Percentiles rank a stretch among this genome's conserved stretches.
Evolutionary conservation across 1,139 yeast species (phyloP).

Genomic region (Geotrichum siamense): DNA sequence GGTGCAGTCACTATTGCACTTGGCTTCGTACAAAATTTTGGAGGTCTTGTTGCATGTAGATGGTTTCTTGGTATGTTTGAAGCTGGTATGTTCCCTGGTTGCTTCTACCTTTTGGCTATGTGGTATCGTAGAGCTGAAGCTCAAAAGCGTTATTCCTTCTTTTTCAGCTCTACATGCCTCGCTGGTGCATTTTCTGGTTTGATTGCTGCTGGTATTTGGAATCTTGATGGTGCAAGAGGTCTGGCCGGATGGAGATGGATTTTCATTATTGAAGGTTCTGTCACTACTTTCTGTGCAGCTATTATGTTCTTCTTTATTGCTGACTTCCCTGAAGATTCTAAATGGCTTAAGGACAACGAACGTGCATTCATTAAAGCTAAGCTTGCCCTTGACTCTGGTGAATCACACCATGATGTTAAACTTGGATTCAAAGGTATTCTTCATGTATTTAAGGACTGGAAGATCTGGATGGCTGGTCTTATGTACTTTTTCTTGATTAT

Average conservation of each 20-base stretch:
- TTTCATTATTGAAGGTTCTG: slow-evolving; percentile 63
- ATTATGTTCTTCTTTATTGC: slow-evolving; percentile 60
- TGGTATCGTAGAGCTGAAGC: slow-evolving; percentile 53
- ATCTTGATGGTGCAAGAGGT: slow-evolving; percentile 45
- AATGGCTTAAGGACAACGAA: slow-evolving; percentile 39
- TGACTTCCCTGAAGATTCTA: slow-evolving; percentile 67
- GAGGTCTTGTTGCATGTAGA: slow-evolving; percentile 54
- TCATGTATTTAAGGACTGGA: slow-evolving; percentile 35
- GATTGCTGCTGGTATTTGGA: slow-evolving; percentile 55
- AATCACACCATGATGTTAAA: slow-evolving; percentile 35
- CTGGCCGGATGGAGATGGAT: slow-evolving; percentile 64
- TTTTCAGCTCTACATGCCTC: slow-evolving; percentile 61
- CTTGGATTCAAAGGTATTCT: slow-evolving; percentile 31
- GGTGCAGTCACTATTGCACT: slow-evolving; percentile 59
- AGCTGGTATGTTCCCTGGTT: slow-evolving; percentile 66
- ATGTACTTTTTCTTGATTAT: slow-evolving; percentile 57
- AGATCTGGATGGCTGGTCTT: slow-evolving; percentile 51
- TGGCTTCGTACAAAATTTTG: slow-evolving; percentile 55
- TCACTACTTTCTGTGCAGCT: slow-evolving; percentile 57
- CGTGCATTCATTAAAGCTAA: slow-evolving; percentile 38
- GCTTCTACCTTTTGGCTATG: slow-evolving; percentile 56
- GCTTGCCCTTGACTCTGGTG: slow-evolving; percentile 41
- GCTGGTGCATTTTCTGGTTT: slow-evolving; percentile 84
- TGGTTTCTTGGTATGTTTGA: slow-evolving; percentile 59
- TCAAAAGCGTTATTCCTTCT: slow-evolving; percentile 59